A percentile compares a stretch with the other conserved stretches of the same genome.
Evolutionary conservation across 2,329 filamentous ascomycete species (phyloP).

Genomic region (Aspergillus fischeri): DNA sequence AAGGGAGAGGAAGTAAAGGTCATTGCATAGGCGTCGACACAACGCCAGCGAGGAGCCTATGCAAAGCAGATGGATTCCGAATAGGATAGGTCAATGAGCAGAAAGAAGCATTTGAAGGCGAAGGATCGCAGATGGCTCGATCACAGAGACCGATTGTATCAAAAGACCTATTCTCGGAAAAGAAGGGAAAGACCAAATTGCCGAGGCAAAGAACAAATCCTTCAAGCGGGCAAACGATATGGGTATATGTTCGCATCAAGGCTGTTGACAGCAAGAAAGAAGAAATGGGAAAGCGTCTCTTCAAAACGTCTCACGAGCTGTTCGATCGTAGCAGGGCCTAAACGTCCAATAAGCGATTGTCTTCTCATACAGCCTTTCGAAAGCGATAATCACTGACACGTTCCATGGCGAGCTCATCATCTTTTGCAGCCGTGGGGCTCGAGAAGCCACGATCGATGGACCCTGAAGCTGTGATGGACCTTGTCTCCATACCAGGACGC

Average conservation of each 20-base stretch:
- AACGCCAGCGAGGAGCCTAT: constrained; percentile 17
- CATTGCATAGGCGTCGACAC: constrained; percentile 10
- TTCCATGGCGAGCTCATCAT: constrained; percentile 58
- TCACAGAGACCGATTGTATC: constrained; percentile 5
- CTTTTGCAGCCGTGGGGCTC: constrained; percentile 60
- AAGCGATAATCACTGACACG: constrained; percentile 41
- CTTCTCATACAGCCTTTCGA: constrained; percentile 1
- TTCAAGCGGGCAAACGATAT: constrained; percentile 20
- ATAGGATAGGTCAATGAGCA: too few species aligned
- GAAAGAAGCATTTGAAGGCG: neutral
- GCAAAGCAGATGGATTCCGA: constrained; percentile 5
- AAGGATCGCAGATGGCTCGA: neutral
- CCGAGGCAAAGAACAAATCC: constrained; percentile 15
- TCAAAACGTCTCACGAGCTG: constrained; percentile 40
- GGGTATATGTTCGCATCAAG: constrained; percentile 27
- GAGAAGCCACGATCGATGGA: constrained; percentile 53
- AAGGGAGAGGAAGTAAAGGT: constrained; percentile 2
- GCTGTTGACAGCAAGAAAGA: constrained; percentile 22
- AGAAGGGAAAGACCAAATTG: constrained; percentile 2
- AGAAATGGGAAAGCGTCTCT: constrained; percentile 20
- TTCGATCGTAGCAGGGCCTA: constrained; percentile 46
- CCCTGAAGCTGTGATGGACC: constrained; percentile 67
- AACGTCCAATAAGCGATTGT: constrained; percentile 7
- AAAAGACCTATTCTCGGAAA: neutral
- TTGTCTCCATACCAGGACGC: constrained; percentile 56